Evolutionary conservation across 1,284 basidiomycete species (phyloP).

Genomic region (Singerocomus rubriflavus): DNA sequence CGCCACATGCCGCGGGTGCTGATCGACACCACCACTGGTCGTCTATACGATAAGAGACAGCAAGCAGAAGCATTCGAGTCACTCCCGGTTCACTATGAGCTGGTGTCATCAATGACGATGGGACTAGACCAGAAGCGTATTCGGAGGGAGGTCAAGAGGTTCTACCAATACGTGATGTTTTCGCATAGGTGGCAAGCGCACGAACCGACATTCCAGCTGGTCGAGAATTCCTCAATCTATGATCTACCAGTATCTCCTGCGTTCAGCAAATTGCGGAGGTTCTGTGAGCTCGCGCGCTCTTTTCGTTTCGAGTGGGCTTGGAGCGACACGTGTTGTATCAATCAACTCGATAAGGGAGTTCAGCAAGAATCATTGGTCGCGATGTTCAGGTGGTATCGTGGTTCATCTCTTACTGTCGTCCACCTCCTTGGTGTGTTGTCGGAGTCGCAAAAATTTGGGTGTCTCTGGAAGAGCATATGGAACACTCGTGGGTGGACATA

Average conservation of each 20-base stretch:
- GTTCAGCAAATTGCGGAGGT: not conserved
- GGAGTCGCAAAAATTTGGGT: not conserved
- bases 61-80: not conserved
- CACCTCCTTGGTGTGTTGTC: not conserved
- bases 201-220: no score
- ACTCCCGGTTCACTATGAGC: not conserved
- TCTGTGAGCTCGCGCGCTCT: not conserved
- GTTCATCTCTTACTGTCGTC: not conserved
- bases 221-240: no score
- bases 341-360: no score
- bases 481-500: not conserved
- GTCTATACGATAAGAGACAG: not conserved
- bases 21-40: not conserved
- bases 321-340: constrained; percentile 5
- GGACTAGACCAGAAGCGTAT: no score
- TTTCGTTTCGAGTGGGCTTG: constrained; percentile 5
- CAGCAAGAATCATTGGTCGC: no score
- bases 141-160: no score
- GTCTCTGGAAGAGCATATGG: not conserved
- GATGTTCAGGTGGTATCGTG: not conserved
- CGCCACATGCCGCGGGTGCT: constrained; percentile 1
- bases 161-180: no score
- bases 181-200: no score
- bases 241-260: no score
- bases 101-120: no score